Base-by-base conservation (phyloP, 108 stramenopile genomes). In the Skeletonema costatum region DNA sequence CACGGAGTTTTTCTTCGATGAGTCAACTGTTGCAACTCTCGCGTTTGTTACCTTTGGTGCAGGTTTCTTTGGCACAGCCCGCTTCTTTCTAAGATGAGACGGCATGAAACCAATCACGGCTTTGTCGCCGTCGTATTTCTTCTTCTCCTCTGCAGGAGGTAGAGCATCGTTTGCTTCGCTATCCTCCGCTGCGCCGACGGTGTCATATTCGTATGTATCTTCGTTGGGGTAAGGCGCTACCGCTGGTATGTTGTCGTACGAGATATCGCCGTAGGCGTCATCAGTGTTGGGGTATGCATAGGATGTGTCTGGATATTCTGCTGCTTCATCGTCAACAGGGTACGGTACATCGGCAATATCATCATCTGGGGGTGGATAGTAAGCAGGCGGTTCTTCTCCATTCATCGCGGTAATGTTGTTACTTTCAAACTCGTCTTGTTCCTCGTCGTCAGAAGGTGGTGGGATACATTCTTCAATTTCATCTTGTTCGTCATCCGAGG, bases 41-140 rank as follows among this genome's bases (percentile, higher is more conserved):
- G 35, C 30, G 71, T 39, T 41, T 53, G 70, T 58, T 0, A 69
- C 5, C 46, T 50, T 73, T 2, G 71, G 32, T 36, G 32, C 69
- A 16, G 60, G 44, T 51, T 39, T 50, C 35, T 73, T 76, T 25
- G 46, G 50, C 25, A 42, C 25, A 19, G 29, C 44, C 35, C 70
- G 80, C 17, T 83, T 68, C 48, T 83, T 85, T 58, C 66, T 76
- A 2, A 93, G 51, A 68, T 93, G 66, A 16, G 94, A 78, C 12
- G 94, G 94, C 19, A 95, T 48, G 41, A 95, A 85, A 2, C 91
- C 81, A 10, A 95, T 84, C 11, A 95, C 80, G 21, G 68, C 91
- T 61, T 87, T 90, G 70, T 95, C 94, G 0, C 88, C 92, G 32
- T 89, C 84, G 53, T 78, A 81, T 36, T 78, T 69, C 70, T 89